A percentile compares a stretch with the other conserved stretches of the same genome.
Conservation (phyloP, 768 basidiomycete genomes). For the Panaeolus papilionaceus region DNA sequence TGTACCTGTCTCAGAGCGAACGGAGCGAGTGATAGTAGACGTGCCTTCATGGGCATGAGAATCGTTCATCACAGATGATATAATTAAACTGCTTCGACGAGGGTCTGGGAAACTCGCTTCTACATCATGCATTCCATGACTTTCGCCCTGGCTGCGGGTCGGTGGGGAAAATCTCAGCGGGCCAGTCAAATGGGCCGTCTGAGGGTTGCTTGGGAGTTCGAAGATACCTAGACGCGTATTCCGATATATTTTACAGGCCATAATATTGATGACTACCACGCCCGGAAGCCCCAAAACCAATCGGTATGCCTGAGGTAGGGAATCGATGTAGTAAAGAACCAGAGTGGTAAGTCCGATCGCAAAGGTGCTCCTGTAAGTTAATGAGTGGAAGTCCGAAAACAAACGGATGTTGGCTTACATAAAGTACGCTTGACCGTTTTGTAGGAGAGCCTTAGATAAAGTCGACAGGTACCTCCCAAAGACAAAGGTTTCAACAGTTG, state of each 20-base stretch:
- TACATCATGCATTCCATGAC: too few species aligned
- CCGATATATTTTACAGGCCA: constrained; percentile 3
- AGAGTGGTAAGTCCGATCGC: not conserved
- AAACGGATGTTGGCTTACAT: not conserved
- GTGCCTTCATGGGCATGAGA: not conserved
- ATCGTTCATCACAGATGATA: not conserved
- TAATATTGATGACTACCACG: constrained; percentile 2
- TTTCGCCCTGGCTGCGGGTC: too few species aligned
- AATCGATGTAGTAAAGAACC: not conserved
- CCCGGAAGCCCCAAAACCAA: not conserved
- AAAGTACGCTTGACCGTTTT: not conserved
- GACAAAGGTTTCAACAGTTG: not conserved
- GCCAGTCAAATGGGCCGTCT: too few species aligned
- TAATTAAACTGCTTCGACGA: not conserved
- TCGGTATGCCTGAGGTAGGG: not conserved
- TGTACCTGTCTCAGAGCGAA: too few species aligned
- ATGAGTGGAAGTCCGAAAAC: not conserved
- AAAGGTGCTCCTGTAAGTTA: not conserved
- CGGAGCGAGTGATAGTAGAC: not conserved
- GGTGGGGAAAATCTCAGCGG: too few species aligned
- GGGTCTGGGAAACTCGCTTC: not conserved
- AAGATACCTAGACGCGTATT: constrained; percentile 9
- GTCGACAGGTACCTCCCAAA: not conserved
- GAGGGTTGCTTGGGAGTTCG: not conserved
- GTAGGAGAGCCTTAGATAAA: not conserved